Percentiles rank a stretch among this genome's conserved stretches.
phyloP scores from a whole-genome alignment of 83 land plant species.

The Diphasiastrum complanatum region DNA sequence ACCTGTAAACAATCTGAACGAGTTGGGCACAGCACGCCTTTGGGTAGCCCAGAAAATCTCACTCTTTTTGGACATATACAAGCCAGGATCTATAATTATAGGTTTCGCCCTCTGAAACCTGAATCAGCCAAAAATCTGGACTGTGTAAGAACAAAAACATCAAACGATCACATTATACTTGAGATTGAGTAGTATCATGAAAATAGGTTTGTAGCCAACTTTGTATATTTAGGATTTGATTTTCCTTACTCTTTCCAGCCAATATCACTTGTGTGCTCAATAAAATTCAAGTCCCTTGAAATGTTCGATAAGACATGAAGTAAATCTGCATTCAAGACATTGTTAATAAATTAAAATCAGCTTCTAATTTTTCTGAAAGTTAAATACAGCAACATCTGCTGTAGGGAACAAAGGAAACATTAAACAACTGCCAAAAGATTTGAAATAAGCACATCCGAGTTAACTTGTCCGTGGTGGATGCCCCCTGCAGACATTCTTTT shows the following conservation, averaged over 20 bases:
- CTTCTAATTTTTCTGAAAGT: neutral
- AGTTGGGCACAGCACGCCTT: slow-evolving; percentile 46
- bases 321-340: slow-evolving; percentile 41
- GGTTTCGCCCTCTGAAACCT: slow-evolving; percentile 67
- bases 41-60: slow-evolving; percentile 44
- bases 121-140: slow-evolving; percentile 2
- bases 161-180: neutral
- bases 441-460: neutral
- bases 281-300: slow-evolving; percentile 63
- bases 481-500: neutral
- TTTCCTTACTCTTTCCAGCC: slow-evolving; percentile 71
- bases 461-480: neutral
- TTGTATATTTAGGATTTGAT: neutral
- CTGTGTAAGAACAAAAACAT: neutral
- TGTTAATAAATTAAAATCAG: neutral
- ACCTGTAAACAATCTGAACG: slow-evolving; percentile 72
- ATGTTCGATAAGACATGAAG: slow-evolving; percentile 53
- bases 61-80: slow-evolving; percentile 51
- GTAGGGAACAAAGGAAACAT: neutral
- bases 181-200: neutral
- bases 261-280: slow-evolving; percentile 45
- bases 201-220: neutral
- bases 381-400: neutral
- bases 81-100: slow-evolving; percentile 62
- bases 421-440: neutral